Evolutionary conservation across 2,329 filamentous ascomycete species (phyloP).

Genomic region (Juglanconis sp.): DNA sequence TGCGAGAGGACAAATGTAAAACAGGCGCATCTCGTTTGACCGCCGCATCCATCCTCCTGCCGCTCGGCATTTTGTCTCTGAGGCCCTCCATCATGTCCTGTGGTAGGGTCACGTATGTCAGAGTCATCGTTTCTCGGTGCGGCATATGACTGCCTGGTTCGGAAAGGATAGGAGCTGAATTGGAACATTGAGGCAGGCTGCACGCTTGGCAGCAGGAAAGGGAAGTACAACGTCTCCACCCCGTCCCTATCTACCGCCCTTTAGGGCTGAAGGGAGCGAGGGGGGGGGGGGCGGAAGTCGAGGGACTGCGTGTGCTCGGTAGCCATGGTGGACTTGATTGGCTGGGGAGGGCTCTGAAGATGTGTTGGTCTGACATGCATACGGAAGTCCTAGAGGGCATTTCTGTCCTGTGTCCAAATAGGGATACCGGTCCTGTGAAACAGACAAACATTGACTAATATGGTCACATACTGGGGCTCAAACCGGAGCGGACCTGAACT

Average conservation of each 20-base stretch:
- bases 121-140: background rate
- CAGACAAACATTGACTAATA: no score
- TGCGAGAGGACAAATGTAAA: background rate
- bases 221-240: background rate
- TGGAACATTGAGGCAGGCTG: background rate
- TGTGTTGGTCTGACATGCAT: slow-evolving; percentile 4
- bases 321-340: background rate
- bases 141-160: slow-evolving; percentile 13
- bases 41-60: background rate
- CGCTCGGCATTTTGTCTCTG: background rate
- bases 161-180: background rate
- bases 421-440: no score
- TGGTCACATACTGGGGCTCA: no score
- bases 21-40: slow-evolving; percentile 5
- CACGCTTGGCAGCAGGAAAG: background rate
- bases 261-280: slow-evolving; percentile 1
- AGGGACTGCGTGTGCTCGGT: background rate
- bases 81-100: background rate
- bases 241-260: background rate
- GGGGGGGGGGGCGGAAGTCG: background rate
- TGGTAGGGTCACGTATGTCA: slow-evolving; percentile 5
- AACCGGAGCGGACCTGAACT: no score
- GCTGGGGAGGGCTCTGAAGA: background rate
- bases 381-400: background rate
- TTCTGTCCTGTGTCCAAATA: no score